These are phyloP conservation scores for Leccinum ponderosum DNA, from an alignment of 1,284 basidiomycete genomes.

Conservation along the genomic window DNA sequence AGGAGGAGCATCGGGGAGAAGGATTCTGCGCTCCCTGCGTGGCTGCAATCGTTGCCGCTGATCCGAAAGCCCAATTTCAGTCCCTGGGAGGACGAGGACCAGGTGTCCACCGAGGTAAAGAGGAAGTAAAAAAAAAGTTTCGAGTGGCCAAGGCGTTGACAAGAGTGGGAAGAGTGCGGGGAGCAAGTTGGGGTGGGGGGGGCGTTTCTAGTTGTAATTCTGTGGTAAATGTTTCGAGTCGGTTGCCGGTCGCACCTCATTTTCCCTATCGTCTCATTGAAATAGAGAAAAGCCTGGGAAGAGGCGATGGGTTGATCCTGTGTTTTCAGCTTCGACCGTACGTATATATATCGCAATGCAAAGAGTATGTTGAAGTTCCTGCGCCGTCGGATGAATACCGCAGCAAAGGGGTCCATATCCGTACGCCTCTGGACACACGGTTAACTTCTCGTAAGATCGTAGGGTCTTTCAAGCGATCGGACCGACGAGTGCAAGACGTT, in stretches of 20 bases:
- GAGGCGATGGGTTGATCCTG: constrained; percentile 23
- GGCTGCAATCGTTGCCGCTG: constrained; percentile 55
- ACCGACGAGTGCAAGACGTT: too few relatives aligned
- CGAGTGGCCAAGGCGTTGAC: background rate
- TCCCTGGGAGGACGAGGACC: constrained; percentile 66
- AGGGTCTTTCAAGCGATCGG: too few relatives aligned
- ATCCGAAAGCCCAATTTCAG: constrained; percentile 61
- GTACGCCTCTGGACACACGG: background rate
- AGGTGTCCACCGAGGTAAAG: constrained; percentile 22
- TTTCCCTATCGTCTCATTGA: constrained; percentile 19
- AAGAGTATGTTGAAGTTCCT: constrained; percentile 31
- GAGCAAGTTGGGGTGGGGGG: background rate
- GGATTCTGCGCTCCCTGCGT: constrained; percentile 44
- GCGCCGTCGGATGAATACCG: background rate
- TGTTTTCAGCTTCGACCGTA: constrained; percentile 20
- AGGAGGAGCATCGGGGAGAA: constrained; percentile 30
- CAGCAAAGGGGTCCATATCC: constrained; percentile 7
- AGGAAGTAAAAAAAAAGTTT: constrained; percentile 18
- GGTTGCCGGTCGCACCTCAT: constrained; percentile 11
- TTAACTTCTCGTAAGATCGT: too few relatives aligned
- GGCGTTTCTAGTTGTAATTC: constrained; percentile 6
- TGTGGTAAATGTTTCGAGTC: constrained; percentile 14
- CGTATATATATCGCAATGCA: constrained; percentile 35
- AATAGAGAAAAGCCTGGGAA: constrained; percentile 15
- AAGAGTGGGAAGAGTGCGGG: background rate